Conservation (phyloP, 805 yeast genomes). For the Myxozyma lipomycoides region DNA sequence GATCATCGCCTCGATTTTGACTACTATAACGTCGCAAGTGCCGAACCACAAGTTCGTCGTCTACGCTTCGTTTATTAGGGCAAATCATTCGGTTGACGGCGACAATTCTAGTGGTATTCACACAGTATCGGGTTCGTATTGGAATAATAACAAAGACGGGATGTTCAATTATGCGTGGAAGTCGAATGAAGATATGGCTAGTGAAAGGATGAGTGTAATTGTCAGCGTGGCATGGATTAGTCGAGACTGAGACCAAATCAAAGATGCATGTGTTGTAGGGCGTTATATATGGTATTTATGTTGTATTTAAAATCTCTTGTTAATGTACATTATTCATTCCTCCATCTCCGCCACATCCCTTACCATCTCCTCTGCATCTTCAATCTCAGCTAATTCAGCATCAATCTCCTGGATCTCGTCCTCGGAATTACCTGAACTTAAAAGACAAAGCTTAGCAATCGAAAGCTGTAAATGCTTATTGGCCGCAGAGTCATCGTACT, state of each 20-base stretch:
- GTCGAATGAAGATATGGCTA: conserved; percentile 14
- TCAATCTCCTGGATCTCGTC: background rate
- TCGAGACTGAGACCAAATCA: background rate
- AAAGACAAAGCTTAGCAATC: conserved; percentile 63
- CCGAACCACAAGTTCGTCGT: conserved; percentile 27
- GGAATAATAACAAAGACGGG: conserved; percentile 28
- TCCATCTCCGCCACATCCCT: background rate
- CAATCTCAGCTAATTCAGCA: background rate
- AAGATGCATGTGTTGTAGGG: background rate
- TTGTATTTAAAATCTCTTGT: background rate
- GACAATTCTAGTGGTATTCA: conserved; percentile 19
- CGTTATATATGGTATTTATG: background rate
- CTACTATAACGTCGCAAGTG: conserved; percentile 9
- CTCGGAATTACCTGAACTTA: conserved; percentile 40
- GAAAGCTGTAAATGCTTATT: conserved; percentile 58
- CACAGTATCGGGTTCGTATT: conserved; percentile 30
- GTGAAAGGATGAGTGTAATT: conserved; percentile 19
- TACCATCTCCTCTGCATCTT: background rate
- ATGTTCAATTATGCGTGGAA: conserved; percentile 21
- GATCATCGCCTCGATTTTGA: conserved; percentile 14
- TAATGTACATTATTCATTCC: background rate
- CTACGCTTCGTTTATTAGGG: conserved; percentile 27
- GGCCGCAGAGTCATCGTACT: conserved; percentile 43
- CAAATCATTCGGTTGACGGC: conserved; percentile 1
- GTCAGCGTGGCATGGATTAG: conserved; percentile 27